These are phyloP conservation scores for Tarenaya hassleriana DNA, from an alignment of 345 rosid species.

Conservation along the genomic window DNA sequence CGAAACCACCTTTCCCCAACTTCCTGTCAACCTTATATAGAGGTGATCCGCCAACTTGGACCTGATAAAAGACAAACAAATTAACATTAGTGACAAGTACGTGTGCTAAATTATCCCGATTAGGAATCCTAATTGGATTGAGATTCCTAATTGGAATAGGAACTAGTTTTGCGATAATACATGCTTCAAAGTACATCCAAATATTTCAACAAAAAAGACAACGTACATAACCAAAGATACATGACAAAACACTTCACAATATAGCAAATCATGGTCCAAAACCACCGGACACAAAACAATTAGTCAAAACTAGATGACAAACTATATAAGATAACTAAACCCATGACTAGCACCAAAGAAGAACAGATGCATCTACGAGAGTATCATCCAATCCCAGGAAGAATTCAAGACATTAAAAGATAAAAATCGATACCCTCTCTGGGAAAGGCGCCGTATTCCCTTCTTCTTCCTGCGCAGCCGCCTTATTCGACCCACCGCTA, in stretches of 20 bases:
- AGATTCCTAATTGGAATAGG: too few species aligned
- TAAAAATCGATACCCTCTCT: slow-evolving; percentile 45
- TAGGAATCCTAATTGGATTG: too few species aligned
- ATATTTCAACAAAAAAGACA: not conserved
- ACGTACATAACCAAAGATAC: not conserved
- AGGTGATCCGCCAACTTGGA: slow-evolving; percentile 94
- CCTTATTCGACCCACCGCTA: slow-evolving; percentile 75
- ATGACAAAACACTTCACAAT: not conserved
- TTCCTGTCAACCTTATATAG: slow-evolving; percentile 72
- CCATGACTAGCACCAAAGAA: not conserved
- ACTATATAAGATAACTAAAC: too few species aligned
- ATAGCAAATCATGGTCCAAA: not conserved
- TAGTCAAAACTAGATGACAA: not conserved
- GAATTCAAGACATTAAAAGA: not conserved
- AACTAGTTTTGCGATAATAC: not conserved
- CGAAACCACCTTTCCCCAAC: slow-evolving; percentile 98
- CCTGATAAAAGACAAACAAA: slow-evolving; percentile 36
- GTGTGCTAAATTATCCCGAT: too few species aligned
- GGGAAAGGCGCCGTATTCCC: slow-evolving; percentile 87
- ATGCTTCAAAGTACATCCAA: not conserved
- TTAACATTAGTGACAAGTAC: slow-evolving; percentile 5
- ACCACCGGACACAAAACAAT: not conserved
- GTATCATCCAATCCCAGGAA: not conserved
- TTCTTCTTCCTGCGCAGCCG: slow-evolving; percentile 81
- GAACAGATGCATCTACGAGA: not conserved